phyloP scores from a whole-genome alignment of 2,329 filamentous ascomycete species.

The Aspergillus niger region DNA sequence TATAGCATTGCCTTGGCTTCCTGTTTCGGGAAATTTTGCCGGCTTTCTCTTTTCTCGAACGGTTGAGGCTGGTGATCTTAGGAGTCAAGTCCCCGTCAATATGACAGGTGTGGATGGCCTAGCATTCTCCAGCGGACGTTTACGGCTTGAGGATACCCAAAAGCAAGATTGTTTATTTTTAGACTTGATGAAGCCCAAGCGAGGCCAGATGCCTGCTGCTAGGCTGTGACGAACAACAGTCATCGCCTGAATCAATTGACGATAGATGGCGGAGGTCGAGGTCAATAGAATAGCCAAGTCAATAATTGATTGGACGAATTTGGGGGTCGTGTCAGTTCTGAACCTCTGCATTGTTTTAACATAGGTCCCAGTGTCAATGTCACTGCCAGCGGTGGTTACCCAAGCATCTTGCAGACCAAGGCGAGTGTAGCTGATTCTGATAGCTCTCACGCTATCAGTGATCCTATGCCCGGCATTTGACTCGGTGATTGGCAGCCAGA shows the following conservation, averaged over 20 bases:
- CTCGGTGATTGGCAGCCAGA: background rate
- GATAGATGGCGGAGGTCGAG: background rate
- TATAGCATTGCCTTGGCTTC: background rate
- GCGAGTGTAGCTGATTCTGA: background rate
- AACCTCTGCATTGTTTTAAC: background rate
- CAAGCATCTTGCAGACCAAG: background rate
- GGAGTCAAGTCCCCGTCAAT: background rate
- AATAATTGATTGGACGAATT: background rate
- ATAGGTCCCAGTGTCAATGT: background rate
- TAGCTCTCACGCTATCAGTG: background rate
- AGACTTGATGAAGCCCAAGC: constrained; percentile 11
- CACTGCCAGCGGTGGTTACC: background rate
- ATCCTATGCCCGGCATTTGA: background rate
- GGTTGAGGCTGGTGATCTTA: background rate
- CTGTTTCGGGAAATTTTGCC: background rate
- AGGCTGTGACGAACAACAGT: background rate
- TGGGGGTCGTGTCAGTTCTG: background rate
- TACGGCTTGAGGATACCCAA: constrained; percentile 12
- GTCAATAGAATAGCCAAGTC: background rate
- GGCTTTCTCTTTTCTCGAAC: background rate
- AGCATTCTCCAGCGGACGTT: background rate
- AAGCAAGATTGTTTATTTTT: constrained; percentile 13
- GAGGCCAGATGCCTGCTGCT: constrained; percentile 1
- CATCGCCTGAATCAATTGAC: background rate
- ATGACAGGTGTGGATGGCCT: constrained; percentile 1